Evolutionary conservation across 805 yeast genomes (phyloP), one percentile per base, ranked within the genome.

Genomic region (Starmerella geochares): DNA sequence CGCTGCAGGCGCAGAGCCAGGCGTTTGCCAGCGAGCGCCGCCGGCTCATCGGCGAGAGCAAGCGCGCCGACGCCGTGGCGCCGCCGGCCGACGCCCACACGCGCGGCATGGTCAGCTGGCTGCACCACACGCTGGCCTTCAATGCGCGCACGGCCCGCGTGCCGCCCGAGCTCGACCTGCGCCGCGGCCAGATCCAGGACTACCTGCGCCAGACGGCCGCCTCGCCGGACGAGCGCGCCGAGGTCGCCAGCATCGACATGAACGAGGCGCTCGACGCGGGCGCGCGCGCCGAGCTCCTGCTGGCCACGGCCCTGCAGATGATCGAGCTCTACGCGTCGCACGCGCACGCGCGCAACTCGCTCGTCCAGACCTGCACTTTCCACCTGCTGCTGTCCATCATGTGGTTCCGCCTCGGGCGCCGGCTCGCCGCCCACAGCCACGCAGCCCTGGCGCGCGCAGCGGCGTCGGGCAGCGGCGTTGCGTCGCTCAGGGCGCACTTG

Each of bases 91-190:
- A 25, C 27, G 41, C 3, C 35, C 24, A 13, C n/a, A 37, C 28
- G 17, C 35, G 41, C 29, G 46, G 16, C 19, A 44, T 47, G 24
- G 44, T 47, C 21, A 21, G 44, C 28, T 40, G 38, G 46, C 38
- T 38, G 19, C 28, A 28, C n/a, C 21, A 10, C 16, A 9, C 27
- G 14, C 35, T 32, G 16, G n/a, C 19, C 21, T 10, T 20, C 35
- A 4, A 47, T n/a, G 41, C 14, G 28, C 14, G 24, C 25, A 23
- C 44, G 14, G 44, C 23, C 21, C 6, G n/a, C n/a, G 16, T 24
- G 13, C 49, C 44, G 25, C 46, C 46, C 9, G 46, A 43, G 33
- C 43, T 46, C 29, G 33, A 33, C 16, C 23, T 46, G n/a, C 31
- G 37, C 7, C 29, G 21, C 20, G 11, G 19, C 41, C 13, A 7